Conservation (phyloP, 1,284 basidiomycete species). For the Microbotryomycetes sp. region DNA sequence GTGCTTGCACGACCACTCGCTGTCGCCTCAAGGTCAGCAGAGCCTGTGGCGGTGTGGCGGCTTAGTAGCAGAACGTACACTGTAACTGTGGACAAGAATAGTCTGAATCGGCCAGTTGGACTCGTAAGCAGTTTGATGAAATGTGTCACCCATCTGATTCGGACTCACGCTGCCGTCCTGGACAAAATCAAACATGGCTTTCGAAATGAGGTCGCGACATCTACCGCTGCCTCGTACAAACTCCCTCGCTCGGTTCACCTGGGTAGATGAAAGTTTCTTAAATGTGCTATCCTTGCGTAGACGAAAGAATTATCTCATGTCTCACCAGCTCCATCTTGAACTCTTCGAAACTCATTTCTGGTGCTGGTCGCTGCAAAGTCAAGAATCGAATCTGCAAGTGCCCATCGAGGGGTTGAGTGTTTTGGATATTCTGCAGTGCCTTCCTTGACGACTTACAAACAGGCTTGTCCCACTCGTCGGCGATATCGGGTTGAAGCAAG, state of each 20-base stretch:
- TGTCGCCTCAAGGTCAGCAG: conserved; percentile 54
- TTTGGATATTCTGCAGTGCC: too few relatives aligned
- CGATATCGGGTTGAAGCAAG: conserved; percentile 70
- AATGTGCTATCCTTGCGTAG: too few relatives aligned
- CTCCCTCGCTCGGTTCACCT: conserved; percentile 56
- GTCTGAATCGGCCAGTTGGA: conserved; percentile 12
- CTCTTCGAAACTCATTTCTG: conserved; percentile 59
- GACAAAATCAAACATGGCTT: conserved; percentile 83
- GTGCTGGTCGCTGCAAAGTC: conserved; percentile 34
- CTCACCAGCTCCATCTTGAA: conserved; percentile 74
- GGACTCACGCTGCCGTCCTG: conserved; percentile 73
- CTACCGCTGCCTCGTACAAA: conserved; percentile 41
- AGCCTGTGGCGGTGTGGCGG: conserved; percentile 59
- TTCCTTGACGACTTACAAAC: conserved; percentile 56
- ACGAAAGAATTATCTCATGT: conserved; percentile 53
- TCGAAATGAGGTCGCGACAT: conserved; percentile 83
- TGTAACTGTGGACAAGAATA: conserved; percentile 27
- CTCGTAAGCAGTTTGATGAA: too few relatives aligned
- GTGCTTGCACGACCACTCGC: conserved; percentile 90
- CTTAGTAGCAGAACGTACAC: conserved; percentile 12
- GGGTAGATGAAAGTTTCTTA: conserved; percentile 51
- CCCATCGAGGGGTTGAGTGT: too few relatives aligned
- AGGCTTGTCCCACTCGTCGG: conserved; percentile 83
- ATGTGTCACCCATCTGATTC: too few relatives aligned
- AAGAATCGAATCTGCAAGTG: conserved; percentile 42